Base-by-base conservation (phyloP, 148 eudicot species). In the Silene uniflora region DNA sequence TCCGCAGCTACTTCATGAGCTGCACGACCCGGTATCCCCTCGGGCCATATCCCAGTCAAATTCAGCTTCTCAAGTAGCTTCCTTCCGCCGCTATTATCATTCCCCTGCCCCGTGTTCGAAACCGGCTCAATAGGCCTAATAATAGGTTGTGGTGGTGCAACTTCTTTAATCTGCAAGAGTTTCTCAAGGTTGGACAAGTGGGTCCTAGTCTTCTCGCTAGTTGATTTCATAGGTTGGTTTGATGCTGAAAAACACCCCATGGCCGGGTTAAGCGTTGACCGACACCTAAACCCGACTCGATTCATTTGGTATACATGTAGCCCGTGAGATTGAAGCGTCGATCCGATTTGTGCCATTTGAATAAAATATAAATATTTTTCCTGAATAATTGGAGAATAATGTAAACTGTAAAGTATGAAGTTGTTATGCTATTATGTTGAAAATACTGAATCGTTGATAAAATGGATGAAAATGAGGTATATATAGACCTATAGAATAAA, bases 141-240 rank as follows among this genome's bases (percentile, higher is more conserved):
- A 8, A 49, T 67, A 8, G 85, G 81, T 42, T 72, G 64, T 1
- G 79, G 64, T 1, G 79, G 62, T 4, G 72, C 52, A 0, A 69
- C 56, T 23, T 64, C 56, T 0, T 83, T 78, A 13, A 80, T 86
- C 10, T 88, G 89, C 1, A 92, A 81, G 17, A 93, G 73, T 59
- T 87, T 88, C 29, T 93, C 92, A 24, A 93, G 94, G 69, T 85
- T 93, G 12, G 91, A 75, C 4, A 93, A 78, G 23, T 86, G 89
- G 2, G 27, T 72, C 22, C 80, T 80, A 2, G 83, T 87, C 16
- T 67, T 75, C 13, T 83, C 85, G 22, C 88, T 73, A 10, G 86
- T 49, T 4, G 81, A 39, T 21, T 73, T 56, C 3, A 73, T 60
- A 0, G 63, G 35, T 0, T 54, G 64, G 14, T 73, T 44, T 32